A percentile compares a stretch with the other conserved stretches of the same genome.
phyloP scores from a whole-genome alignment of 441 rosid species.

The Bocquillonia castaneifolia region DNA sequence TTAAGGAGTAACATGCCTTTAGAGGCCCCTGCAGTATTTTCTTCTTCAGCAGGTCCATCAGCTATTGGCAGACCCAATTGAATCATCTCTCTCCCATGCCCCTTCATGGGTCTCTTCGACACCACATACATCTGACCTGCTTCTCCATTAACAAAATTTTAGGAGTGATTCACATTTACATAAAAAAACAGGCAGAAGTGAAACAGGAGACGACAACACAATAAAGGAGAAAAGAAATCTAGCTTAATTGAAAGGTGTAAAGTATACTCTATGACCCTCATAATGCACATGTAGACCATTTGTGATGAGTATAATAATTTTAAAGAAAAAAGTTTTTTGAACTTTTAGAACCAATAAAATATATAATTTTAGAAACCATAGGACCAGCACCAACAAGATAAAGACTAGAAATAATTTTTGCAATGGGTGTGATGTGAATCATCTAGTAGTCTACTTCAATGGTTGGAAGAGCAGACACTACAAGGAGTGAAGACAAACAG shows the following conservation, averaged over 20 bases:
- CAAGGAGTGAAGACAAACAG: neutral
- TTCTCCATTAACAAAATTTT: slow-evolving; percentile 26
- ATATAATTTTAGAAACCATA: neutral
- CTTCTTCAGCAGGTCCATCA: slow-evolving; percentile 68
- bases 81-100: slow-evolving; percentile 92
- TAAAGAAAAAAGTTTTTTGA: neutral
- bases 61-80: slow-evolving; percentile 81
- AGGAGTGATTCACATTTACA: slow-evolving; percentile 15
- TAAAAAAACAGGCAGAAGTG: slow-evolving; percentile 5
- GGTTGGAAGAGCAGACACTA: neutral
- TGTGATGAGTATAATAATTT: no score
- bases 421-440: neutral
- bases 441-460: neutral
- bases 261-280: neutral
- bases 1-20: slow-evolving; percentile 47
- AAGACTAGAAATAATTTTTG: neutral
- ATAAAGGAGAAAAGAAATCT: neutral
- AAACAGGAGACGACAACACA: neutral
- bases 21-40: slow-evolving; percentile 36
- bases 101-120: slow-evolving; percentile 74
- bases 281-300: neutral
- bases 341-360: neutral
- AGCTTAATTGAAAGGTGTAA: neutral
- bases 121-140: slow-evolving; percentile 72
- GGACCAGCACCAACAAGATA: neutral